phyloP scores from a whole-genome alignment of 2,329 filamentous ascomycete species.

The Hypoxylon sp. region DNA sequence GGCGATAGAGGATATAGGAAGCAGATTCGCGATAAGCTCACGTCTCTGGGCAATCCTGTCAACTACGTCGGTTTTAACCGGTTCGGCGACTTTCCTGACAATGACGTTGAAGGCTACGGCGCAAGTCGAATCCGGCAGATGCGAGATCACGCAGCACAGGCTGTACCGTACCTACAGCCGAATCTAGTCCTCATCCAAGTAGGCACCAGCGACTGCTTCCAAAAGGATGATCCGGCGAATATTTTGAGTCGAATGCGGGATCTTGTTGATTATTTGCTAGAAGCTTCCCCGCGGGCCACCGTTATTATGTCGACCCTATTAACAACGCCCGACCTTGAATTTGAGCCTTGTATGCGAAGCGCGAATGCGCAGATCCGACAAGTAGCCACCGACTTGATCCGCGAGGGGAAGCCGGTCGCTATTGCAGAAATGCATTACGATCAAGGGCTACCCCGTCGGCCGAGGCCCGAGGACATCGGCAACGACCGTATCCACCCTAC shows the following conservation, averaged over 20 bases:
- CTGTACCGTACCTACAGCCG: constrained; percentile 48
- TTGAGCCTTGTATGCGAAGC: constrained; percentile 48
- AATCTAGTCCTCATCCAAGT: constrained; percentile 52
- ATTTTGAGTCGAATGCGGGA: constrained; percentile 46
- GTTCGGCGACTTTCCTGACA: constrained; percentile 50
- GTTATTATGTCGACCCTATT: constrained; percentile 51
- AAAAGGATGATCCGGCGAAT: constrained; percentile 44
- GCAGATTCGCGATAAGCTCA: constrained; percentile 49
- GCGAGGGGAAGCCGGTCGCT: constrained; percentile 45
- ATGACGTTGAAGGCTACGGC: constrained; percentile 51
- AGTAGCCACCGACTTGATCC: constrained; percentile 45
- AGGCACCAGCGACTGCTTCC: constrained; percentile 52
- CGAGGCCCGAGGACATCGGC: constrained; percentile 47
- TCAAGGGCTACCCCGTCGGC: constrained; percentile 47
- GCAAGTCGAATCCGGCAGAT: constrained; percentile 47
- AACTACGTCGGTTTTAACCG: constrained; percentile 52
- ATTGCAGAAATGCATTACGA: constrained; percentile 52
- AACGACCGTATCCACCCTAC: constrained; percentile 50
- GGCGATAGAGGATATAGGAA: constrained; percentile 50
- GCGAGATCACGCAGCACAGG: constrained; percentile 44
- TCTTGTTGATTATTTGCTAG: constrained; percentile 45
- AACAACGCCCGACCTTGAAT: constrained; percentile 45
- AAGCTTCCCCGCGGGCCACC: constrained; percentile 44
- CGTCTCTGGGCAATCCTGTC: constrained; percentile 46
- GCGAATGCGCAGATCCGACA: constrained; percentile 51